Evolutionary conservation across 352 stramenopile genomes (phyloP), one percentile per base, ranked within the genome.

Genomic region (Globisporangium iwayamae): DNA sequence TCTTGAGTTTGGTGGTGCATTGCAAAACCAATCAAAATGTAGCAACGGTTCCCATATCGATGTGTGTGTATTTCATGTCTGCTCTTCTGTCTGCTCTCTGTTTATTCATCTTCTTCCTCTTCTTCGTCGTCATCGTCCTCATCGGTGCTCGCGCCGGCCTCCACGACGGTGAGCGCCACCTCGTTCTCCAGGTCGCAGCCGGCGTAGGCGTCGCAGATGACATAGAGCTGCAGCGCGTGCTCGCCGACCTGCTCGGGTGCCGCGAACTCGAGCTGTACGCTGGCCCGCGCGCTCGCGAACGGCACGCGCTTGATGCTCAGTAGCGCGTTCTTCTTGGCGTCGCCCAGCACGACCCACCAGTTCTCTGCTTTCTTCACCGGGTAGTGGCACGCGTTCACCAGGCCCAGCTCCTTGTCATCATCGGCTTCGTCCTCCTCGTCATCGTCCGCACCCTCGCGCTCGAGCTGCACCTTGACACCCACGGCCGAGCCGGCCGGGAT

Each of bases 171-270:
- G 45, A 95, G 75, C 28, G 68, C 67, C 46, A 95, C 70, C 62
- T 97, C 88, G 74, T 99, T 99, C 76, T 99, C 97, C 66, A 99
- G 85, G 72, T 99, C 97, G 71, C 92, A 98, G 28, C 98, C 98
- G 8, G 98, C 75, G 75, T 99, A 99, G 58, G 92, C 96, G 71
- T 99, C 98, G 77, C 97, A 99, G 75, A 99, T 99, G 45, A 99
- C 96, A 73, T 98, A 99, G 28, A 99, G 74, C 62, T 97, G 96
- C 62, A 99, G 89, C 22, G 94, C 83, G 74, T 98, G 97, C 62
- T 97, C 86, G 47, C 97, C 97, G 32, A 95, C 71, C 64, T 97
- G 82, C 34, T 97, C 92, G 0, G 97, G 97, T 25, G 97, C 97
- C 25, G 96, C 87, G 74, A 99, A 99, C 56, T 99, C 93, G 45